phyloP scores from a whole-genome alignment of 1,284 basidiomycete species.

The Ustilago tritici region DNA sequence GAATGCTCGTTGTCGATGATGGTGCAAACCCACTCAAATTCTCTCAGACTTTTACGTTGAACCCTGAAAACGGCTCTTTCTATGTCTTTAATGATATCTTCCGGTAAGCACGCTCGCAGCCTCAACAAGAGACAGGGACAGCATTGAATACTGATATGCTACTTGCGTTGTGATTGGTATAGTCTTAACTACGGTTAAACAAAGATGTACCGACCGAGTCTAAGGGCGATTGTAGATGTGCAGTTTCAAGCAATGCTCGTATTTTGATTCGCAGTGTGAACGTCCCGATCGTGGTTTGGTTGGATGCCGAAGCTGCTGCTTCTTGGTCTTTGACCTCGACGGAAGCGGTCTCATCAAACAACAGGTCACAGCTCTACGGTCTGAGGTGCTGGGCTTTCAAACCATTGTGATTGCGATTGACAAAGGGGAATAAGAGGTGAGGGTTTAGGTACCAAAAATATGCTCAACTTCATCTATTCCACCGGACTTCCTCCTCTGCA shows the following conservation, averaged over 20 bases:
- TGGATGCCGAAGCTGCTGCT: too few relatives aligned
- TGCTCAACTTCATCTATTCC: conserved; percentile 66
- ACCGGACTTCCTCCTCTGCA: conserved; percentile 57
- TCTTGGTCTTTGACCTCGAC: too few relatives aligned
- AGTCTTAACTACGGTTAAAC: conserved; percentile 63
- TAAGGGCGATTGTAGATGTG: too few relatives aligned
- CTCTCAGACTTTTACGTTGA: conserved; percentile 80
- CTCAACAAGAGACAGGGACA: too few relatives aligned
- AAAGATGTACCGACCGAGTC: background rate
- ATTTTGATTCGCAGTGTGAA: too few relatives aligned
- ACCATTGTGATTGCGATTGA: background rate
- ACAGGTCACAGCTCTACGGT: too few relatives aligned
- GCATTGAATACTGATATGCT: background rate
- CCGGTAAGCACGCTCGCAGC: conserved; percentile 34
- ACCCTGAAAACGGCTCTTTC: conserved; percentile 81
- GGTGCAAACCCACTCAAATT: conserved; percentile 37
- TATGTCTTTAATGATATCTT: conserved; percentile 78
- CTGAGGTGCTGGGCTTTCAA: too few relatives aligned
- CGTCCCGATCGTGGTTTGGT: too few relatives aligned
- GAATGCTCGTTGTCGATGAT: conserved; percentile 74
- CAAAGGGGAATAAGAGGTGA: background rate
- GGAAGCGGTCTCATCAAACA: too few relatives aligned
- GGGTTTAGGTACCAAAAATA: conserved; percentile 52
- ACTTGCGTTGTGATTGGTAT: background rate
- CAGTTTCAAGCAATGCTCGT: too few relatives aligned